phyloP scores from a whole-genome alignment of 257 asterid genomes.

The Jasminum sambac region DNA sequence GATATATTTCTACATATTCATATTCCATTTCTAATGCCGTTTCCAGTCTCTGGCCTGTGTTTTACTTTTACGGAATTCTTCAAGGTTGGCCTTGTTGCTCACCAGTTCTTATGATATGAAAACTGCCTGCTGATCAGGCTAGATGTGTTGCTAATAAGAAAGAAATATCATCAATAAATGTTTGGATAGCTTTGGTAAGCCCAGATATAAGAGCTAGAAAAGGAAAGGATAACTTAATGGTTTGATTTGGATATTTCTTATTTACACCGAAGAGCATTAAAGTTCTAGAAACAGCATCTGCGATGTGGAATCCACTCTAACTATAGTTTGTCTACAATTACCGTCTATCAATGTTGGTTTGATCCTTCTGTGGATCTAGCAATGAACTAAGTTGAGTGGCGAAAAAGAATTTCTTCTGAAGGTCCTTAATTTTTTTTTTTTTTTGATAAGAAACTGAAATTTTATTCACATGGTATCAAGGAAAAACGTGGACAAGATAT shows the following conservation, averaged over 20 bases:
- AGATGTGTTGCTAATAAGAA: neutral
- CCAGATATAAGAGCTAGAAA: neutral
- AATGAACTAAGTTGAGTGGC: neutral
- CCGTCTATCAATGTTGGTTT: neutral
- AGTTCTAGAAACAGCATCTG: neutral
- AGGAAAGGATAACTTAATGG: neutral
- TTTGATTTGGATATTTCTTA: neutral
- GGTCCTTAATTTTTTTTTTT: neutral
- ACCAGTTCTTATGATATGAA: neutral
- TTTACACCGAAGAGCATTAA: neutral
- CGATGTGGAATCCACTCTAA: neutral
- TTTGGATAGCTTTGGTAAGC: neutral
- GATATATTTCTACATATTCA: slow-evolving; percentile 1
- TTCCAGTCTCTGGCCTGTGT: neutral
- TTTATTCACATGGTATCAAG: too few relatives aligned
- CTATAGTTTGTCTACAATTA: neutral
- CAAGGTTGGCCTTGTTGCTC: neutral
- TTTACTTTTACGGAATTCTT: neutral
- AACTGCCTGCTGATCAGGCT: neutral
- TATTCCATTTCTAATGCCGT: neutral
- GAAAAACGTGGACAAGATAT: too few relatives aligned
- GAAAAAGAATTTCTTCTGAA: neutral
- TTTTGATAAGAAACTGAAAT: too few relatives aligned
- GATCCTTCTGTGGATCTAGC: neutral
- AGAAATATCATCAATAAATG: neutral